Evolutionary conservation across 2,329 filamentous ascomycete genomes (phyloP), one percentile per base, ranked within the genome.

Genomic region (Aspergillus sojae): DNA sequence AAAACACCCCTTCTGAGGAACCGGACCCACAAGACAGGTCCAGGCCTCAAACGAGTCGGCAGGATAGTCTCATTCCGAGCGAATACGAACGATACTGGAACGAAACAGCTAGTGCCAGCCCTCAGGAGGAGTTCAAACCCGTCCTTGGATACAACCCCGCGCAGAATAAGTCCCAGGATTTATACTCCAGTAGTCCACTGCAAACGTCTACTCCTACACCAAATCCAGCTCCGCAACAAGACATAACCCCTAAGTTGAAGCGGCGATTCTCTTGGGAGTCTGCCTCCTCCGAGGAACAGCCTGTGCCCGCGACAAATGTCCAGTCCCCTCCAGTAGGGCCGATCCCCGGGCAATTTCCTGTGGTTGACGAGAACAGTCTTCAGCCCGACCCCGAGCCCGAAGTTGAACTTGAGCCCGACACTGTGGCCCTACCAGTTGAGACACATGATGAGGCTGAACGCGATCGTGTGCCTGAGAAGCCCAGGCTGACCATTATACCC

Each of bases 241-340:
- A 66, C 7, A 62, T 63, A 32, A 68, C 63, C 28, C 73, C 71
- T 6, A 72, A 71, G 52, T 50, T 80, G 16, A 74, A 75, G 62
- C 76, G 77, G 61, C 75, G 78, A 19, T 82, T 82, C 58, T 82
- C 80, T 2, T 82, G 80, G 80, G 80, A 82, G 65, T 76, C 74
- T 21, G 66, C 71, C 0, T 70, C 69, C 0, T 68, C 67, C 3
- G 66, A 65, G 1, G 68, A 68, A 30, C 69, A 68, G 43, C 53
- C 62, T 60, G 60, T 64, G 4, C 63, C 69, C 10, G 67, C 52
- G n/a, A 14, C 65, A 19, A 59, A 62, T 36, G 61, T 52, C 26
- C 28, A 52, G n/a, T 52, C 48, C 28, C 48, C 48, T 32, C 26
- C 48, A 21, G 48, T 52, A 26, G 61, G 58, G 52, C 50, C 65